A percentile compares a stretch with the other conserved stretches of the same genome.
Conservation (phyloP, 495 filamentous ascomycete genomes). For the Aspergillus sclerotiicarbonarius region DNA sequence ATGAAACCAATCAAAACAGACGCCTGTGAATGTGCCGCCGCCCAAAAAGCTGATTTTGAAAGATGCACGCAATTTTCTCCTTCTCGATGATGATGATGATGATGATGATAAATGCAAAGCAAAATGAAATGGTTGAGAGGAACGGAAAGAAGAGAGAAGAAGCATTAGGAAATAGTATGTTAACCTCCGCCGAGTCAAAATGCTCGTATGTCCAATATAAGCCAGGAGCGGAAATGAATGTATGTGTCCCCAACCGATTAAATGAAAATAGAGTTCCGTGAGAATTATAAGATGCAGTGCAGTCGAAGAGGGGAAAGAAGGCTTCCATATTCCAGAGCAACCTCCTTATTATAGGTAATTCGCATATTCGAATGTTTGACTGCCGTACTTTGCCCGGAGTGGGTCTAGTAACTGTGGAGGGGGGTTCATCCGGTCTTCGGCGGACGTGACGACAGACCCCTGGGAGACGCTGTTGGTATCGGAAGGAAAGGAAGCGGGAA, state of each 20-base stretch:
- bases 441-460: slow-evolving; percentile 16
- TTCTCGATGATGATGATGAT: too few species aligned
- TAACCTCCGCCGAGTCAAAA: background rate
- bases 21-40: slow-evolving; percentile 5
- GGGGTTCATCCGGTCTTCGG: slow-evolving; percentile 29
- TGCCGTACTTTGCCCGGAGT: slow-evolving; percentile 30
- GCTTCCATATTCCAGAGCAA: background rate
- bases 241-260: slow-evolving; percentile 5
- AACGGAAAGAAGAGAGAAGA: slow-evolving; percentile 8
- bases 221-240: slow-evolving; percentile 1
- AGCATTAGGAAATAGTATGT: slow-evolving; percentile 10
- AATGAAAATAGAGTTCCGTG: background rate
- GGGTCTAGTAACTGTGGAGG: slow-evolving; percentile 28
- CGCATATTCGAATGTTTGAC: slow-evolving; percentile 35
- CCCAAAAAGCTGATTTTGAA: background rate
- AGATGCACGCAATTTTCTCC: background rate
- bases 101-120: slow-evolving; percentile 5
- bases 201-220: slow-evolving; percentile 5
- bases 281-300: background rate
- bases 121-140: background rate
- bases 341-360: slow-evolving; percentile 31
- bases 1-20: slow-evolving; percentile 19
- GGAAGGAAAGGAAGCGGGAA: slow-evolving; percentile 35
- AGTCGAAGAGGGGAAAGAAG: background rate
- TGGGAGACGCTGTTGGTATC: slow-evolving; percentile 24